Base-by-base conservation (phyloP, 768 basidiomycete species). In the Lanmaoa pseudosensibilis region DNA sequence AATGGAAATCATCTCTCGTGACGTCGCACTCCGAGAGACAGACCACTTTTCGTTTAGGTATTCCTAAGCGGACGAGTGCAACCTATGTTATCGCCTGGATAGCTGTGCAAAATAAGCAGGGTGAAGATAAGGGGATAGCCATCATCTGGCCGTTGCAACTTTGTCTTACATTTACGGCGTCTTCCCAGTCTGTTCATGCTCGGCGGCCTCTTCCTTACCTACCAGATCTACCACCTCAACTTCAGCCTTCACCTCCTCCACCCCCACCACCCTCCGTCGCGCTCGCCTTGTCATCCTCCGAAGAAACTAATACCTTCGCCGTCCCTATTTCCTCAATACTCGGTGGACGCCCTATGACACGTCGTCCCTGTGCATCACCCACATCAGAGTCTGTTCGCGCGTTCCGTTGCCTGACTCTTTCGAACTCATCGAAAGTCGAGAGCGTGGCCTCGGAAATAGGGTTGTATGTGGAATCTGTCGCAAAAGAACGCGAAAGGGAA, bases 61-160 rank as follows among this genome's bases (percentile, higher is more conserved):
- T 37, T 32, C 65, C 45, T 53, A 61, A 62, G 51, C 51, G 53
- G 45, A 50, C 55, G 38, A 54, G 39, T 41, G 69, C 69, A 3
- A 61, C 63, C 16, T 90, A 83, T 67, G 70, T 90, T 44, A 83
- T 92, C 50, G 87, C 82, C 4, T 92, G 86, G 85, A 77, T 91
- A 37, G 80, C 78, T 33, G 86, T 92, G 19, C 83, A 90, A 69
- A 89, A 89, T 63, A 85, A 81, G 58, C 88, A 87, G 60, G 88
- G 87, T 33, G 90, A 92, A 67, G 88, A 90, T 60, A 91, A 90
- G 62, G 90, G 90, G 1, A 73, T 89, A 32, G 75, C 80, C n/a
- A 75, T 88, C 47, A 83, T 92, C 58, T 92, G 90, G 76, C 90
- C 91, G 2, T 71, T 80, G 2, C 70, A 75, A 2, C 80, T 92